Evolutionary conservation across 257 asterid genomes (phyloP).

Genomic region (Ophiorrhiza pumila): DNA sequence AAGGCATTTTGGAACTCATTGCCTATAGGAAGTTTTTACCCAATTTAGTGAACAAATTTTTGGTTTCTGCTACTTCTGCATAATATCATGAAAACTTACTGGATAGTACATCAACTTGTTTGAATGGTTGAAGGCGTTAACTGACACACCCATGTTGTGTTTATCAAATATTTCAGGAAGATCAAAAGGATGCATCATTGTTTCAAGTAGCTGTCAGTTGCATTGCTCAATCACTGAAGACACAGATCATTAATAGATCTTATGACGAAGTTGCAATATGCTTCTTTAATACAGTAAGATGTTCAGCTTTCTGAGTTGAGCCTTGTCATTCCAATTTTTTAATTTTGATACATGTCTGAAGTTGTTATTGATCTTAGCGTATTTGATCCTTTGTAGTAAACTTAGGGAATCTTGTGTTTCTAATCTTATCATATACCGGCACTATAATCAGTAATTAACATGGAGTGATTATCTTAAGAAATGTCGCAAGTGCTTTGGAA

Average conservation of each 20-base stretch:
- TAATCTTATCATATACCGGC: too few relatives aligned
- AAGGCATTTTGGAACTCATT: not conserved
- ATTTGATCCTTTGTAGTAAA: not conserved
- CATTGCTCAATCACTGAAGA: slow-evolving; percentile 66
- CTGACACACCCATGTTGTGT: not conserved
- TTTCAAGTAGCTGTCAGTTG: slow-evolving; percentile 60
- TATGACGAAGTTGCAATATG: slow-evolving; percentile 87
- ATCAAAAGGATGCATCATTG: slow-evolving; percentile 49
- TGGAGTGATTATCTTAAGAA: not conserved
- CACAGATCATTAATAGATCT: slow-evolving; percentile 86
- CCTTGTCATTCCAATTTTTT: not conserved
- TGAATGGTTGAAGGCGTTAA: not conserved
- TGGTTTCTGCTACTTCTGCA: not conserved
- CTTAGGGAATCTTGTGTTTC: not conserved
- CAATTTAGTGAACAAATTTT: not conserved
- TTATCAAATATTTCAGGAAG: slow-evolving; percentile 47
- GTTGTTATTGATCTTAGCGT: not conserved
- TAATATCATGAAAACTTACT: not conserved
- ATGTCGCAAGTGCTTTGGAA: not conserved
- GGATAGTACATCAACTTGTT: not conserved
- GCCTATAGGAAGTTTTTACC: not conserved
- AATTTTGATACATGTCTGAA: not conserved
- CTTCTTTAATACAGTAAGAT: slow-evolving; percentile 91
- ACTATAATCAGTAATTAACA: not conserved
- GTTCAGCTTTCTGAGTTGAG: slow-evolving; percentile 7